phyloP scores from a whole-genome alignment of 2,329 filamentous ascomycete species.

The Juglanconis juglandina region DNA sequence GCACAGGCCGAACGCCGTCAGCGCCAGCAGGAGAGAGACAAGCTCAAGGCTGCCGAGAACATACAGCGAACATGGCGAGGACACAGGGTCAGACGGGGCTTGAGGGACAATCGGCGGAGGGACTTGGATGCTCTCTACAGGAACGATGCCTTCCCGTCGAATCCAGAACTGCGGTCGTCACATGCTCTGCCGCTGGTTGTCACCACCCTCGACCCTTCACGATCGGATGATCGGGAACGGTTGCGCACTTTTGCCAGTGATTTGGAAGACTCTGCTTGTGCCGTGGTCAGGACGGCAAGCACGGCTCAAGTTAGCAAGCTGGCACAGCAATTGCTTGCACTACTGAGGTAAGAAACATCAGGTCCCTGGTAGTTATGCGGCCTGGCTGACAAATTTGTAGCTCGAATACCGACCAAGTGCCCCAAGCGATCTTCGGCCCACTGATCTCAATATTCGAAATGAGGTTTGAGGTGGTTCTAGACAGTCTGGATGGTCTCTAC shows the following conservation, averaged over 20 bases:
- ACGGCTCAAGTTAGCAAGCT: slow-evolving; percentile 33
- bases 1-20: slow-evolving; percentile 82
- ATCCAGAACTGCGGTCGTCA: slow-evolving; percentile 33
- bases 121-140: slow-evolving; percentile 62
- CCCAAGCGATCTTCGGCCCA: slow-evolving; percentile 15
- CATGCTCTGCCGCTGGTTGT: slow-evolving; percentile 46
- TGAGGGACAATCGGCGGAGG: slow-evolving; percentile 55
- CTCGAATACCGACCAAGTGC: not conserved
- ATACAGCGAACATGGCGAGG: slow-evolving; percentile 85
- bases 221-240: slow-evolving; percentile 45
- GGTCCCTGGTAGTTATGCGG: not conserved
- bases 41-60: slow-evolving; percentile 66
- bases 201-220: slow-evolving; percentile 44
- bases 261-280: slow-evolving; percentile 33
- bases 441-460: slow-evolving; percentile 14
- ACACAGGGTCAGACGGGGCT: slow-evolving; percentile 56
- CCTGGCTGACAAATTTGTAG: slow-evolving; percentile 3
- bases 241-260: slow-evolving; percentile 45
- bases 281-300: slow-evolving; percentile 31
- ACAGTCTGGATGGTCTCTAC: slow-evolving; percentile 22
- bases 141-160: slow-evolving; percentile 29
- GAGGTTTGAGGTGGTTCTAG: slow-evolving; percentile 15
- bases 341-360: slow-evolving; percentile 26
- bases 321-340: slow-evolving; percentile 32
- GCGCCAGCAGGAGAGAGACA: slow-evolving; percentile 76